A percentile compares a stretch with the other conserved stretches of the same genome.
phyloP scores from a whole-genome alignment of 495 filamentous ascomycete genomes.

The Penicillium antarcticum region DNA sequence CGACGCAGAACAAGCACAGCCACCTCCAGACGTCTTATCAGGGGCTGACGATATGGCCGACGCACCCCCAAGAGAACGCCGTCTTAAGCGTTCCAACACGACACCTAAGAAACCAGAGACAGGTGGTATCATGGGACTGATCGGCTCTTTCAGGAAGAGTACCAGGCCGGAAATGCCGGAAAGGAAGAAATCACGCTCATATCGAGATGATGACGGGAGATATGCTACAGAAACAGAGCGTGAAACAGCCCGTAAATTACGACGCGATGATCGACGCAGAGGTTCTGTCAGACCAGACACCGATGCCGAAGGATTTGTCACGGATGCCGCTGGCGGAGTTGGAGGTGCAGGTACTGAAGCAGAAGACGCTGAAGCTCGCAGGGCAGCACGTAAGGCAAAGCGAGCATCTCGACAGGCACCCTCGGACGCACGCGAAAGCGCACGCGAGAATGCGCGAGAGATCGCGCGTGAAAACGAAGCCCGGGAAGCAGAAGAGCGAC shows the following conservation, averaged over 20 bases:
- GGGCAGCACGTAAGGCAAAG: slow-evolving; percentile 46
- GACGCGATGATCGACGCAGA: slow-evolving; percentile 41
- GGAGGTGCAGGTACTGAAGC: slow-evolving; percentile 43
- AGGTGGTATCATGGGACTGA: slow-evolving; percentile 47
- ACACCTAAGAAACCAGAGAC: slow-evolving; percentile 42
- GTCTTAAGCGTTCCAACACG: slow-evolving; percentile 39
- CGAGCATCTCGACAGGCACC: slow-evolving; percentile 36
- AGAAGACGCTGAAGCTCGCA: slow-evolving; percentile 48
- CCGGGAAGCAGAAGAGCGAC: slow-evolving; percentile 45
- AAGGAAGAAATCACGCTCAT: slow-evolving; percentile 38
- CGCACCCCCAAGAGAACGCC: slow-evolving; percentile 61
- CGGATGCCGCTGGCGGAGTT: slow-evolving; percentile 31
- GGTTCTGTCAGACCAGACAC: slow-evolving; percentile 39
- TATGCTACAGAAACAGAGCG: slow-evolving; percentile 39
- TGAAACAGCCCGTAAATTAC: slow-evolving; percentile 38
- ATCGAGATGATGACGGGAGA: slow-evolving; percentile 35
- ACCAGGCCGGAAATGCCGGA: slow-evolving; percentile 36
- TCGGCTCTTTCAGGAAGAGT: slow-evolving; percentile 42
- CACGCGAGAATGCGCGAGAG: too few relatives aligned
- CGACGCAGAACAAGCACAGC: slow-evolving; percentile 38
- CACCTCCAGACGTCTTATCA: slow-evolving; percentile 34
- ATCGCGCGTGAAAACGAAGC: slow-evolving; percentile 14
- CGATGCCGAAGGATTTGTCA: slow-evolving; percentile 43
- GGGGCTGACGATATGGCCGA: slow-evolving; percentile 71
- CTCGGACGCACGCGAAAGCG: slow-evolving; percentile 30